Conservation (phyloP, 78 protist species). For the Ministeria vibrans region DNA sequence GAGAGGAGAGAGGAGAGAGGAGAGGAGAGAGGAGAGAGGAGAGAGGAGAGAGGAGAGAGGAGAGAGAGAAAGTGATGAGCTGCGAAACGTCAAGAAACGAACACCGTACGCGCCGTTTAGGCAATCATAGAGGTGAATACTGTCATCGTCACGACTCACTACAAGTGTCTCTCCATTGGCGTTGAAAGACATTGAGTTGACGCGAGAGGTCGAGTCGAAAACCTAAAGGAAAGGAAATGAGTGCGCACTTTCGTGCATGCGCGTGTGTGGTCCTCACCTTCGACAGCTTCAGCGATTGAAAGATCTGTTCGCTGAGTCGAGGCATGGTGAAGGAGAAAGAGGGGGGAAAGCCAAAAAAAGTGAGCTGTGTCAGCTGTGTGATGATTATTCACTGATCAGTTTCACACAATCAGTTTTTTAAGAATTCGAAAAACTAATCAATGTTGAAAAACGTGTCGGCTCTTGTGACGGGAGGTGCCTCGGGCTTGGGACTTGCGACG, state of each 20-base stretch:
- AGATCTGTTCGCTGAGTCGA: too few relatives aligned
- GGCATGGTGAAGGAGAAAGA: too few relatives aligned
- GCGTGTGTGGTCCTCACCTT: too few relatives aligned
- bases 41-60: background rate
- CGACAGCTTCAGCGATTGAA: too few relatives aligned
- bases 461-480: constrained; percentile 75
- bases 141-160: background rate
- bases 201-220: too few relatives aligned
- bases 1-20: background rate
- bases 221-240: too few relatives aligned
- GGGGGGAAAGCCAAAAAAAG: too few relatives aligned
- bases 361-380: too few relatives aligned
- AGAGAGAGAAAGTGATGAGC: background rate
- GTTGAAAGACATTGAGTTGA: background rate
- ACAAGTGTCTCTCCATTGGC: background rate
- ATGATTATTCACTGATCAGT: too few relatives aligned
- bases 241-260: too few relatives aligned
- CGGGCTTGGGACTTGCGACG: constrained; percentile 70
- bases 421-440: too few relatives aligned
- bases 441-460: background rate
- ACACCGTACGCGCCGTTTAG: background rate
- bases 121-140: background rate
- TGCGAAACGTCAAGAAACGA: background rate
- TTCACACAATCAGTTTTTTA: too few relatives aligned
- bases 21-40: background rate